Evolutionary conservation across 1,284 basidiomycete genomes (phyloP), one percentile per base, ranked within the genome.

Genomic region (Chalciporus sp.): DNA sequence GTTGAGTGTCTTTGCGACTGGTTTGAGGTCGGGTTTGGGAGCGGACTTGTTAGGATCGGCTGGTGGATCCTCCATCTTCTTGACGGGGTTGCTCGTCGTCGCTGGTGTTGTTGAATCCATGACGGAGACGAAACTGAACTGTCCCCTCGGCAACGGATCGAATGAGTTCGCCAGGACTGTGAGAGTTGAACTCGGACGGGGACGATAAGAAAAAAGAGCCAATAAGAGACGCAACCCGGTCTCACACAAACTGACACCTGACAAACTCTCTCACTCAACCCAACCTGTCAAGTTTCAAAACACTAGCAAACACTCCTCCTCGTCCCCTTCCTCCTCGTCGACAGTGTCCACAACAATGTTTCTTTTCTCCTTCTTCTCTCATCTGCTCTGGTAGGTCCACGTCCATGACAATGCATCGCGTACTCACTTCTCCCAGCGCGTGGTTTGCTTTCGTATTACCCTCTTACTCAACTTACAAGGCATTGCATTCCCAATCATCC

Each of bases 1-100:
- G 73, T 92, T 92, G 64, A 92, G 75, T 9, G 88, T 86, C 73
- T 88, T 86, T 52, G 83, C 83, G 42, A 75, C 72, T 17, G 88
- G 84, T 66, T 91, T 91, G 35, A 80, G 65, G 58, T 88, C 86
- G 42, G 77, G 76, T 72, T 87, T 82, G 46, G 77, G 74, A 12
- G 58, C 51, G 55, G 64, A 57, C 62, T 72, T 73, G 58, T 53
- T 35, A 20, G 64, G 58, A 57, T 71, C 74, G 52, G 72, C 72
- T 58, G 79, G 76, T 28, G 57, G 51, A 57, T 77, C 76, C 53
- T 80, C 78, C 53, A 74, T 71, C 62, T 77, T 79, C 64, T 70
- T 74, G 58, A 74, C 62, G 0, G 58, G 53, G 40, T 33, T 48
- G 17, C 26, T 47, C 16, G 35, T 37, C 16, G 35, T n/a, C 6